Base-by-base conservation (phyloP, 73 alveolate species). In the Breviolum minutum region DNA sequence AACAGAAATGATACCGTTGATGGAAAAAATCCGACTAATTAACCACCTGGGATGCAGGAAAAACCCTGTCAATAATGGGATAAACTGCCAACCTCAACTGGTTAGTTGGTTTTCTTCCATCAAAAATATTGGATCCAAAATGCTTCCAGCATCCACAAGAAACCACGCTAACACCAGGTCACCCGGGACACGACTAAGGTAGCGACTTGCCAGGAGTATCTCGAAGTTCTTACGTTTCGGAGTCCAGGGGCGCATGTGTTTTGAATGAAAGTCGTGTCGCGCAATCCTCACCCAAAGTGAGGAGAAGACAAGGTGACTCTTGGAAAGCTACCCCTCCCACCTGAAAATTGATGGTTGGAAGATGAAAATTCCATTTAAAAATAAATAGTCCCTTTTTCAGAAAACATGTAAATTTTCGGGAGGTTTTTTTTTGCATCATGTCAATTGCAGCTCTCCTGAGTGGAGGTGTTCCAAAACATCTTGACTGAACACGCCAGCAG, bases 201-300 rank as follows among this genome's bases (percentile, higher is more conserved):
- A 16, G 71, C 3, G 10, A 70, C 95, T 88, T 68, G 95, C 27
- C 70, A 88, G 61, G 27, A 88, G 54, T 13, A 11, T 68, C 29
- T 88, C 95, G 54, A 88, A 88, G 70, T 68, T 54, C 80, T 63
- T 27, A 8, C 80, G 95, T 40, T 86, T 61, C 61, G 9, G 30
- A 19, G 76, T 86, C 91, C 91, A 82, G 0, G 69, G 91, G 40
- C 73, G 24, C 69, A 82, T 24, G 22, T 82, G 91, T 19, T 61
- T 82, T 22, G 91, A 48, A 6, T 82, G 91, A 24, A 82, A 82
- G 73, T 82, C 91, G 1, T 48, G 91, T 8, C 91, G 40, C 10
- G 91, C 17, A 61, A 82, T 82, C 91, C 91, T 82, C 2, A n/a
- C 14, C 82, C 74, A 20, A 13, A 66, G 74, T 40, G 74, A 66